Base-by-base conservation (phyloP, 495 filamentous ascomycete genomes). In the Trichoderma gamsii region DNA sequence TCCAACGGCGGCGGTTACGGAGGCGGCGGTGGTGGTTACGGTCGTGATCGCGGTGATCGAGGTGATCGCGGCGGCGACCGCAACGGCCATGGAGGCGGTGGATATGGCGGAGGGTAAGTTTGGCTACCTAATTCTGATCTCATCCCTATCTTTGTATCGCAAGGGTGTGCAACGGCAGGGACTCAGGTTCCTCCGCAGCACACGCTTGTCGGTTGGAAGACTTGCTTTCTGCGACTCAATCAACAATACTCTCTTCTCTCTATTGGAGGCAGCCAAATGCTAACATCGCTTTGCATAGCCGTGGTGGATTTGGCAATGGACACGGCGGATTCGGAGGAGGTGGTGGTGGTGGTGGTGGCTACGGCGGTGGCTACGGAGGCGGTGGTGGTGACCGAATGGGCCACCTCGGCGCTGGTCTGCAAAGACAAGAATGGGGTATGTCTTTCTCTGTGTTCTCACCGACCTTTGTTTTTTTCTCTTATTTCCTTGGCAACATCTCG, bases 301-400 rank as follows among this genome's bases (percentile, higher is more conserved):
- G 75, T 44, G 51, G 32, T 25, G 59, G 67, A 29, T 29, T 27
- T 16, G 32, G 27, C 63, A 64, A 66, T 63, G 46, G 69, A 21
- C 25, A 56, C 41, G 81, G 81, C 67, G 80, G 86, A 23, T 81
- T 81, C 35, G 80, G 82, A 49, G 80, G 82, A 49, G 81, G 82
- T 15, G 82, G 84, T 25, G 82, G 83, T 63, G 83, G 83, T 69
- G 81, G 81, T 46, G 81, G 79, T 72, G 82, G 83, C 46, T 80
- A 79, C 51, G 80, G 81, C 44, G 83, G 86, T 68, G 85, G 84
- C 27, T 80, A 80, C 29, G 83, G 80, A 43, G 86, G 80, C 65
- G 86, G 82, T 68, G 88, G 91, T 70, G 92, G 92, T 78, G 95
- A 99, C 80, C 88, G 90, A 75, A 99, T 99, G 95, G 89, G 88